Evolutionary conservation across 202 grass and related monocot species (phyloP), one percentile per base, ranked within the genome.

Genomic region (Hordeum pubiflorum): DNA sequence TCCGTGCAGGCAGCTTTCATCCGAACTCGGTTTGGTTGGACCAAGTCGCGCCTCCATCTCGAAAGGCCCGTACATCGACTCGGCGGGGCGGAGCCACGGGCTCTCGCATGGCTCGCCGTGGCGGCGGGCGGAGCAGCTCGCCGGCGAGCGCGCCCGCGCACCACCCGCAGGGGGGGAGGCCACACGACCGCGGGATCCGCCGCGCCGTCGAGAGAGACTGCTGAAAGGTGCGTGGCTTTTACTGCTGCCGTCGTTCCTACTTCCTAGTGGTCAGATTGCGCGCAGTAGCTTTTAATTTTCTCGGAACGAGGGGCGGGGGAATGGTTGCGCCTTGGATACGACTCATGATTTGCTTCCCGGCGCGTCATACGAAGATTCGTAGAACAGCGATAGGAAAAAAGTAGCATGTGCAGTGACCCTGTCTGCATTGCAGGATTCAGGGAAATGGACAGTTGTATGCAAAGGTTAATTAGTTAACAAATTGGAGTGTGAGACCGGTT

Each of bases 211-310:
- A 66, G 37, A 79, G 86, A 58, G 26, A 57, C 75, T 40, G 17
- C 59, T 9, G 75, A 20, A 48, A 87, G 86, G 80, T 74, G 59
- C 11, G 58, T 66, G 76, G 18, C 12, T 79, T 34, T 68, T 63
- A 2, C 57, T 74, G 24, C 37, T 66, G 22, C 32, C 66, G 14
- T 34, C 31, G 15, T 60, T 44, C 38, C 20, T 68, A 34, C 15
- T 60, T 57, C 38, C 20, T 68, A 43, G 69, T 54, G 38, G 18
- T 48, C 50, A 88, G 38, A 79, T 79, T 23, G 59, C 68, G 34
- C 50, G 38, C 14, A 62, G 5, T 40, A 38, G 13, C 57, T 54
- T 69, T 57, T 2, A 7, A 31, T 40, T 60, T 26, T 18, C 41
- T 63, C 37, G 34, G 59, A 58, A 31, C 39, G 23, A 80, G 46